A percentile compares a stretch with the other conserved stretches of the same genome.
Conservation (phyloP, 2,329 filamentous ascomycete genomes). For the Neonectria faginata region DNA sequence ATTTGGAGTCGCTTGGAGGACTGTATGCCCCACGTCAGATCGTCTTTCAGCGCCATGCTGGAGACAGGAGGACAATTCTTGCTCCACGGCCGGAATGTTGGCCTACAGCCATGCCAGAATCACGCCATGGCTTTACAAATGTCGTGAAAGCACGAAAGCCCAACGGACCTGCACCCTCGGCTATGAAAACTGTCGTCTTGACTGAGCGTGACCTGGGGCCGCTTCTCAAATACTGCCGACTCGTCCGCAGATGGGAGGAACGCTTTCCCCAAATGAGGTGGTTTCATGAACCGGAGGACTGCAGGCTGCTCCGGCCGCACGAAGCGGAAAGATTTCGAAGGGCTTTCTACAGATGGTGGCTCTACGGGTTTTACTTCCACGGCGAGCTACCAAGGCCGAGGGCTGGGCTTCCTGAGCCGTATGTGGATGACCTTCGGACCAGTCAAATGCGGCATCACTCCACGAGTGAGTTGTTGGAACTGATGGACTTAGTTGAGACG, state of each 20-base stretch:
- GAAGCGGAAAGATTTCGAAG: conserved; percentile 62
- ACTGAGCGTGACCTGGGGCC: conserved; percentile 49
- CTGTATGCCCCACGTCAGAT: conserved; percentile 55
- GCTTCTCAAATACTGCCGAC: conserved; percentile 50
- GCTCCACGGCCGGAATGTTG: conserved; percentile 31
- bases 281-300: conserved; percentile 59
- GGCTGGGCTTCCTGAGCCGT: conserved; percentile 53
- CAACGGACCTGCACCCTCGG: conserved; percentile 1
- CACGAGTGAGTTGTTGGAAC: conserved; percentile 58
- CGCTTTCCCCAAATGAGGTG: conserved; percentile 59
- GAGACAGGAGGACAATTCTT: conserved; percentile 48
- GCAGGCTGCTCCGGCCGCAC: conserved; percentile 56
- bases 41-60: conserved; percentile 53
- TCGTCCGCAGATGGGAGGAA: conserved; percentile 55
- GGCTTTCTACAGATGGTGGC: conserved; percentile 66
- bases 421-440: conserved; percentile 55
- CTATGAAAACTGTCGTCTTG: conserved; percentile 46
- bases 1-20: conserved; percentile 48
- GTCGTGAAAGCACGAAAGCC: conserved; percentile 40
- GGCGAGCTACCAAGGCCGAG: conserved; percentile 55
- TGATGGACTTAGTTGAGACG: conserved; percentile 59
- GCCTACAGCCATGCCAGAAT: conserved; percentile 6
- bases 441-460: conserved; percentile 59
- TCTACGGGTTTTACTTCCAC: conserved; percentile 65
- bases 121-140: conserved; percentile 36